Base-by-base conservation (phyloP, 139 green algal species). In the Picochlorum sp. region DNA sequence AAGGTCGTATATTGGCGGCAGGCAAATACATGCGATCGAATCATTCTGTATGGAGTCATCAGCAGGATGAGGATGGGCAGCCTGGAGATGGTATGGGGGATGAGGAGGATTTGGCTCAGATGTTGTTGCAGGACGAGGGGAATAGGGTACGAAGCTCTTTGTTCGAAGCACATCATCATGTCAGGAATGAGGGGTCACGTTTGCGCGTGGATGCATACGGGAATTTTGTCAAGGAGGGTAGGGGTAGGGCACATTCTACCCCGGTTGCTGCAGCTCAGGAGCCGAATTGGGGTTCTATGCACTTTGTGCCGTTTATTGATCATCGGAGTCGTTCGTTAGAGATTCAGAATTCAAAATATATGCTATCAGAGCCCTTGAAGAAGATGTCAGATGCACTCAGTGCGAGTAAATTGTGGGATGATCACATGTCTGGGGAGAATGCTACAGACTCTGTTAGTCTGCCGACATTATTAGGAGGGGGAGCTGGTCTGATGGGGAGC, bases 1-100 rank as follows among this genome's bases (percentile, higher is more conserved):
- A 57, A 1, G 78, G 79, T 57, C 50, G 20, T 15, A 24, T 86
- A 7, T 23, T 45, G 15, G 58, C 58, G 26, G 13, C 58, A 54
- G n/a, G 58, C 34, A 41, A 41, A 11, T 41, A 41, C 8, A 41
- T 41, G 34, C 34, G 34, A 41, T 41, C 34, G 34, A 41, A 41
- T 41, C 34, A 41, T 41, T 41, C 34, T 41, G 34, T 41, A 7
- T 41, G 34, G 34, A 41, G 34, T 41, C 34, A 41, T 9, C 34
- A 41, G 34, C 34, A 41, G 34, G 34, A 41, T 41, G 34, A 41
- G 34, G 34, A 41, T 41, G 34, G 34, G 8, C 34, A 41, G 34
- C 34, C 34, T 41, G 34, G 34, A 11, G 34, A 41, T 41, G 34
- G 34, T 41, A 41, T 41, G 34, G 34, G 34, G 34, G 34, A 41